These are phyloP conservation scores for Mentha longifolia DNA, from an alignment of 257 asterid genomes.

Conservation along the genomic window DNA sequence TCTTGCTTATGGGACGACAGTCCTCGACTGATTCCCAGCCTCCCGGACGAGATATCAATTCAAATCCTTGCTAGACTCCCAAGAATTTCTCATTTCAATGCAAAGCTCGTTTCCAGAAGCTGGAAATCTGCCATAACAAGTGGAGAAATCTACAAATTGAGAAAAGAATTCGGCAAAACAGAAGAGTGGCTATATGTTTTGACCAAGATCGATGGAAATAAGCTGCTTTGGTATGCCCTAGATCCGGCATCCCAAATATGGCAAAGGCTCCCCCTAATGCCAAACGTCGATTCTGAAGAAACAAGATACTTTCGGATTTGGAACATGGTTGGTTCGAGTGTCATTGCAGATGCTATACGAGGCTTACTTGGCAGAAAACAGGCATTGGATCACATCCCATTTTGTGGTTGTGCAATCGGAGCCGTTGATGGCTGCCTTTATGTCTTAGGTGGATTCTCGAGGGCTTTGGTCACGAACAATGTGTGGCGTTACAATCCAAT, in stretches of 20 bases:
- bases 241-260: constrained; percentile 72
- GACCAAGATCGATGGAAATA: constrained; percentile 63
- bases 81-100: constrained; percentile 59
- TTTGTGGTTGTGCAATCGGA: constrained; percentile 89
- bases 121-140: constrained; percentile 76
- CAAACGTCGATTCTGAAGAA: constrained; percentile 47
- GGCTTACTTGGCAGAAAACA: constrained; percentile 74
- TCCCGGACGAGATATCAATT: constrained; percentile 86
- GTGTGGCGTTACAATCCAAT: constrained; percentile 81
- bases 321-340: constrained; percentile 62
- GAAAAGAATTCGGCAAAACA: constrained; percentile 74
- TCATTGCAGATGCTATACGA: constrained; percentile 65
- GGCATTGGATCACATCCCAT: constrained; percentile 61
- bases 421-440: constrained; percentile 80
- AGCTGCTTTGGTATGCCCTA: constrained; percentile 71
- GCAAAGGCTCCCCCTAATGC: constrained; percentile 86
- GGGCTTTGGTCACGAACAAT: constrained; percentile 58
- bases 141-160: constrained; percentile 63
- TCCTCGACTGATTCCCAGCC: constrained; percentile 71
- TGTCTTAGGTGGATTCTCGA: constrained; percentile 76
- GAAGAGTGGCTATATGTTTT: constrained; percentile 89
- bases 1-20: constrained; percentile 69
- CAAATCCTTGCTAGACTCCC: constrained; percentile 89
- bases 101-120: constrained; percentile 70
- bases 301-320: constrained; percentile 54